A percentile compares a stretch with the other conserved stretches of the same genome.
Conservation (phyloP, 208 protist species). For the Eutreptiella sp. region DNA sequence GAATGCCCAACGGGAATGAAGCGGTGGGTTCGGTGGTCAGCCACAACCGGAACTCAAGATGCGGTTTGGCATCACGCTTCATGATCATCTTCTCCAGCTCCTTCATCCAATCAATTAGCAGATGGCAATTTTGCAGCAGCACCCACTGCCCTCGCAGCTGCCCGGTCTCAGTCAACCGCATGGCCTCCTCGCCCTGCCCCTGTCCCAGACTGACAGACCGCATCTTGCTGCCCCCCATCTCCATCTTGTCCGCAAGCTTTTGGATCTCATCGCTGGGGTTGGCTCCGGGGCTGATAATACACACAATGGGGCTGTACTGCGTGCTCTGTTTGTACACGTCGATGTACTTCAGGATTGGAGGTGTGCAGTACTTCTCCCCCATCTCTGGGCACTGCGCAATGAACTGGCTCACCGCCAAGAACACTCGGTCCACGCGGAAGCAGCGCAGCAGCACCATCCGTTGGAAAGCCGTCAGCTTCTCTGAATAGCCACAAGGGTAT, state of each 20-base stretch:
- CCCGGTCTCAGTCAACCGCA: constrained; percentile 87
- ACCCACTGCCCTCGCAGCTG: constrained; percentile 94
- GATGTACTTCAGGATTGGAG: constrained; percentile 92
- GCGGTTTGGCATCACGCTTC: constrained; percentile 80
- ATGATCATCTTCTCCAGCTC: constrained; percentile 95
- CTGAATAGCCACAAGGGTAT: constrained; percentile 65
- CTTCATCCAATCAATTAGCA: constrained; percentile 95
- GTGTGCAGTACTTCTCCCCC: constrained; percentile 85
- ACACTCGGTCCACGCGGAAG: constrained; percentile 93
- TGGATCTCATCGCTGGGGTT: constrained; percentile 96
- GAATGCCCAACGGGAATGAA: constrained; percentile 95
- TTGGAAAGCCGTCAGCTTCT: constrained; percentile 76
- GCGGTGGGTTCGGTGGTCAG: constrained; percentile 96
- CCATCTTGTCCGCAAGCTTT: constrained; percentile 86
- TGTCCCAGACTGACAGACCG: constrained; percentile 95
- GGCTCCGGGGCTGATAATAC: constrained; percentile 94
- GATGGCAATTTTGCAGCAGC: constrained; percentile 98
- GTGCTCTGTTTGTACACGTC: constrained; percentile 87
- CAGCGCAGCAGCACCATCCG: constrained; percentile 90
- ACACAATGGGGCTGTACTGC: constrained; percentile 89
- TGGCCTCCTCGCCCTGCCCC: constrained; percentile 92
- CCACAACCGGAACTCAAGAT: constrained; percentile 97
- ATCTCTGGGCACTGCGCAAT: constrained; percentile 82
- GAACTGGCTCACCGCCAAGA: constrained; percentile 84
- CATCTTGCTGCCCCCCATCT: constrained; percentile 83